phyloP scores from a whole-genome alignment of 1,284 basidiomycete species.

The Marasmius fiardii region DNA sequence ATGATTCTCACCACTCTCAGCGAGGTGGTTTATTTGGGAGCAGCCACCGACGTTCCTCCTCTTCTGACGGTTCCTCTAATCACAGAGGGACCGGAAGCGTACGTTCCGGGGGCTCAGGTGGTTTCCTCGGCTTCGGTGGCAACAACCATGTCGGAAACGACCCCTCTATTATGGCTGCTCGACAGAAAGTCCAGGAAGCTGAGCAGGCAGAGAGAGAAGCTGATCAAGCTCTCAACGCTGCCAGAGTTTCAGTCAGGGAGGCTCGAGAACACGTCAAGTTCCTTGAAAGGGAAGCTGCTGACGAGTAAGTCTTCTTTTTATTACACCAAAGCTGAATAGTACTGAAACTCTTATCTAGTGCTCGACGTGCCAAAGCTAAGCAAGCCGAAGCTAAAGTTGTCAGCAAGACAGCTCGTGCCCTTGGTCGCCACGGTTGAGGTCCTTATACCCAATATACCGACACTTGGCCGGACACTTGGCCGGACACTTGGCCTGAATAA shows the following conservation, averaged over 20 bases:
- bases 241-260: constrained; percentile 43
- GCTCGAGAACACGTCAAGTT: constrained; percentile 50
- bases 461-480: no score
- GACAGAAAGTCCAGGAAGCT: constrained; percentile 50
- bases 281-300: constrained; percentile 50
- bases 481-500: background rate
- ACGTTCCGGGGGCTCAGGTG: constrained; percentile 17
- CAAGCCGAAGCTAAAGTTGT: constrained; percentile 56
- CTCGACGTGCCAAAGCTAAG: constrained; percentile 53
- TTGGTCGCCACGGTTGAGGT: constrained; percentile 51
- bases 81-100: constrained; percentile 16
- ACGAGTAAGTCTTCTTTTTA: constrained; percentile 44
- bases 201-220: constrained; percentile 53
- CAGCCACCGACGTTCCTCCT: constrained; percentile 5
- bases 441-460: constrained; percentile 3
- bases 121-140: constrained; percentile 24
- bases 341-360: constrained; percentile 30
- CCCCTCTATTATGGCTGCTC: constrained; percentile 47
- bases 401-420: constrained; percentile 47
- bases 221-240: constrained; percentile 46
- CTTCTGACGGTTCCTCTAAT: constrained; percentile 3
- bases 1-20: constrained; percentile 8
- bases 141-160: constrained; percentile 33
- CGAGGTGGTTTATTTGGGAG: constrained; percentile 23
- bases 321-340: background rate